phyloP scores from a whole-genome alignment of 139 green algal genomes.

The Coccomyxa sp. region DNA sequence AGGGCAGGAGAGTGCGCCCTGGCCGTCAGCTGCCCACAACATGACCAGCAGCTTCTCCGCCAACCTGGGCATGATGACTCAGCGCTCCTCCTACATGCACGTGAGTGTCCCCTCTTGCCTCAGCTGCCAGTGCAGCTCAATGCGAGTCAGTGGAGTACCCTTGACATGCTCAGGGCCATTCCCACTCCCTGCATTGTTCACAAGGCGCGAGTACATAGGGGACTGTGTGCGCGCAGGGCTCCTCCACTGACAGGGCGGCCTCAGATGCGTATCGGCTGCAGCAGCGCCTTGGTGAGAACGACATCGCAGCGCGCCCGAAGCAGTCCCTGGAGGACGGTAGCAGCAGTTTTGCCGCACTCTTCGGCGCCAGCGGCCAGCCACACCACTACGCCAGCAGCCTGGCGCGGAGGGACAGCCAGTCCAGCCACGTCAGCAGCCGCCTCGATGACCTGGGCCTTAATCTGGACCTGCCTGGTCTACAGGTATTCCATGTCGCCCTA shows the following conservation, averaged over 20 bases:
- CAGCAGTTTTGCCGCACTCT: neutral
- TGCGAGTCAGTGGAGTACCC: too few relatives aligned
- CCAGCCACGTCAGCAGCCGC: constrained; percentile 14
- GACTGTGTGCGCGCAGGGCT: too few relatives aligned
- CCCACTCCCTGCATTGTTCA: too few relatives aligned
- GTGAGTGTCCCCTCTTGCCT: neutral
- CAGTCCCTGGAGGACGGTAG: neutral
- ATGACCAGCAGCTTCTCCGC: constrained; percentile 4
- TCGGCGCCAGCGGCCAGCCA: neutral
- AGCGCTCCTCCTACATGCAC: neutral
- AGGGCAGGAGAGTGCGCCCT: too few relatives aligned
- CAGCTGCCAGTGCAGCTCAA: too few relatives aligned
- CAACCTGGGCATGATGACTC: constrained; percentile 2
- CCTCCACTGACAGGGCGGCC: too few relatives aligned
- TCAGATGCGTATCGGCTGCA: neutral
- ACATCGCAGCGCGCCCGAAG: too few relatives aligned
- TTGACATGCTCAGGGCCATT: too few relatives aligned
- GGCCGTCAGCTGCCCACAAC: too few relatives aligned
- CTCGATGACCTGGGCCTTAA: constrained; percentile 8
- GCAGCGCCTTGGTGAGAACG: neutral
- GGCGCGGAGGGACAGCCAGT: constrained; percentile 8
- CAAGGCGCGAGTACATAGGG: too few relatives aligned
- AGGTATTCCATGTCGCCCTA: too few relatives aligned
- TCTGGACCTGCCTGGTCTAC: constrained; percentile 5
- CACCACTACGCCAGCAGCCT: neutral